These are phyloP conservation scores for Urostyla sp. DNA, from an alignment of 73 alveolate species.

Conservation along the genomic window DNA sequence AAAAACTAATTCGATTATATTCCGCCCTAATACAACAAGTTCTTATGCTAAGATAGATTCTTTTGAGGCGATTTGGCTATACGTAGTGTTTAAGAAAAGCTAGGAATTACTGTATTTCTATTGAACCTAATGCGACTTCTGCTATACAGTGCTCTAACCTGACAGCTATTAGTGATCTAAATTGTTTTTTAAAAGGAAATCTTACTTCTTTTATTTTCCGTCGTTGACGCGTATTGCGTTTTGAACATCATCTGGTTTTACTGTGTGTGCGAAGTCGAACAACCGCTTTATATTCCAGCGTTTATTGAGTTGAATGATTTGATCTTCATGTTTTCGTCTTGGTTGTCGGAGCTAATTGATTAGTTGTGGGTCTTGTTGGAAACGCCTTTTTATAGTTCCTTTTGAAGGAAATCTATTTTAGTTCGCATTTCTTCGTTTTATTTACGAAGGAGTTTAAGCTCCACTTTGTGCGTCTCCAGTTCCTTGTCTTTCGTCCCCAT, in stretches of 20 bases:
- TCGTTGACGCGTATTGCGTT: not conserved
- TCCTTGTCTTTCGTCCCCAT: slow-evolving; percentile 22
- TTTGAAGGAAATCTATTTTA: not conserved
- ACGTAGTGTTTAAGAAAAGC: not conserved
- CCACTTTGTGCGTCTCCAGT: slow-evolving; percentile 1
- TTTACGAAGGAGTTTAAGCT: not conserved
- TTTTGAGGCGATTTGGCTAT: not conserved
- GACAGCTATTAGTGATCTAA: too few species aligned
- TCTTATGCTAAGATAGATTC: not conserved
- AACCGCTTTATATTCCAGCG: not conserved
- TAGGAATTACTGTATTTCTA: too few species aligned
- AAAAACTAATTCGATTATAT: not conserved
- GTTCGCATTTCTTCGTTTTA: not conserved
- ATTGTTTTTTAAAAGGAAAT: too few species aligned
- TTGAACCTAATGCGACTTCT: too few species aligned
- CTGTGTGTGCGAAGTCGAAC: not conserved
- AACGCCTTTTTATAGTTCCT: not conserved
- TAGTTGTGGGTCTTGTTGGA: not conserved
- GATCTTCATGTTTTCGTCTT: not conserved
- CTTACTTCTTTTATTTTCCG: too few species aligned
- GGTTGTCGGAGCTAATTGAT: not conserved
- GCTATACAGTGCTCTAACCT: too few species aligned
- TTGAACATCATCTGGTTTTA: not conserved
- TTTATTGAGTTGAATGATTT: too few species aligned
- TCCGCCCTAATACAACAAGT: not conserved